phyloP scores from a whole-genome alignment of 495 filamentous ascomycete genomes.

The Amphirosellinia nigrospora region DNA sequence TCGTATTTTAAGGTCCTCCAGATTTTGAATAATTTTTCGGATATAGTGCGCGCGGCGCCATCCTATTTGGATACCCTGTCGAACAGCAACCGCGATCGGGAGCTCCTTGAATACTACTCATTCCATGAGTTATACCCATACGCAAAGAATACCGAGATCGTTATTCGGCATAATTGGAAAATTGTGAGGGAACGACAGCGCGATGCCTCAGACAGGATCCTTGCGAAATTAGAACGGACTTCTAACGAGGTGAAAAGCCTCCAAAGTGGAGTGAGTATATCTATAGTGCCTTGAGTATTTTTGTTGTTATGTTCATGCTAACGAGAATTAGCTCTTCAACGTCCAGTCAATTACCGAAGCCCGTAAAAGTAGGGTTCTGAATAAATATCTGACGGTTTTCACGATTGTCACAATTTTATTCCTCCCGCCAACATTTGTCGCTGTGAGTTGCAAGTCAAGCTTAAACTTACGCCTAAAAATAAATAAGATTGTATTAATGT shows the following conservation, averaged over 20 bases:
- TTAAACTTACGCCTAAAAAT: neutral
- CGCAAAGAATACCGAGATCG: neutral
- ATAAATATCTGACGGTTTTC: constrained; percentile 5
- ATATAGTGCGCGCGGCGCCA: neutral
- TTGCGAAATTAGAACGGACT: constrained; percentile 1
- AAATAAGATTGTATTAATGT: neutral
- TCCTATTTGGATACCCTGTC: neutral
- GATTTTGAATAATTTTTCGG: neutral
- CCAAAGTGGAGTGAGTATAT: neutral
- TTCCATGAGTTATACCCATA: neutral
- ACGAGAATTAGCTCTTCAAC: neutral
- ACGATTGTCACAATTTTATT: constrained; percentile 15
- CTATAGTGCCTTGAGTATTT: neutral
- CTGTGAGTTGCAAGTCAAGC: neutral
- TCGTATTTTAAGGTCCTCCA: constrained; percentile 1
- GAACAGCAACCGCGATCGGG: neutral
- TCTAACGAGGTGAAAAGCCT: constrained; percentile 4
- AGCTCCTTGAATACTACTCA: neutral
- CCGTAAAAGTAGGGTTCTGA: neutral
- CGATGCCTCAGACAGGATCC: neutral
- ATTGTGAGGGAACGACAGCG: neutral
- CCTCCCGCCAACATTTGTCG: constrained; percentile 1
- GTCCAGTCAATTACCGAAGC: constrained; percentile 7
- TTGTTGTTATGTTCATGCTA: neutral
- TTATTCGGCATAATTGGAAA: neutral